phyloP scores from a whole-genome alignment of 345 rosid species.

The Hibiscus mutabilis region DNA sequence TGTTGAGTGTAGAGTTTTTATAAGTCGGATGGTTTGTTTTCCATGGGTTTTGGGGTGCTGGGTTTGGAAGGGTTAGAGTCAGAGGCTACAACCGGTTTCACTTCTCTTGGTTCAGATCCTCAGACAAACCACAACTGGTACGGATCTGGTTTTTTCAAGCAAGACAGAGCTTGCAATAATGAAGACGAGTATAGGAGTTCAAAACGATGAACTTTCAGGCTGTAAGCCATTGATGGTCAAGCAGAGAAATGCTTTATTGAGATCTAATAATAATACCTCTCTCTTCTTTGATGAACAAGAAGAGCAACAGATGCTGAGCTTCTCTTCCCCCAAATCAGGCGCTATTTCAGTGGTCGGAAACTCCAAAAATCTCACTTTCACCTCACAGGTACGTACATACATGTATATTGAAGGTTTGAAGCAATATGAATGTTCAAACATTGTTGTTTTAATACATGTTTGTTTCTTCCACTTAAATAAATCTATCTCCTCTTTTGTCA shows the following conservation, averaged over 20 bases:
- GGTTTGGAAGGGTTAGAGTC: slow-evolving; percentile 45
- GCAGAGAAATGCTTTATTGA: slow-evolving; percentile 24
- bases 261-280: slow-evolving; percentile 34
- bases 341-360: slow-evolving; percentile 14
- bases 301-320: slow-evolving; percentile 52
- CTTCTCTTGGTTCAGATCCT: slow-evolving; percentile 41
- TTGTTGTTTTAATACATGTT: neutral
- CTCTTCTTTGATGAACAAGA: slow-evolving; percentile 35
- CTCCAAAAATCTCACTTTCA: slow-evolving; percentile 25
- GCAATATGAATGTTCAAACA: neutral
- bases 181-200: slow-evolving; percentile 47
- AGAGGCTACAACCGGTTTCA: slow-evolving; percentile 21
- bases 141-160: slow-evolving; percentile 66
- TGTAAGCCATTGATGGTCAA: slow-evolving; percentile 32
- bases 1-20: slow-evolving; percentile 6
- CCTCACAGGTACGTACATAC: slow-evolving; percentile 28
- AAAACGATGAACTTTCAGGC: slow-evolving; percentile 26
- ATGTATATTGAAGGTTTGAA: no score
- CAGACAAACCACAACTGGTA: slow-evolving; percentile 39
- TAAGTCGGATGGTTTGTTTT: slow-evolving; percentile 6
- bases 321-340: slow-evolving; percentile 50
- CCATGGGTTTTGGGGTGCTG: slow-evolving; percentile 48
- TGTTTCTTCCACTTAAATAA: neutral
- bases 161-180: slow-evolving; percentile 30
- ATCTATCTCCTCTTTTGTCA: neutral